Percentiles rank a stretch among this genome's conserved stretches.
Evolutionary conservation across 1,139 yeast genomes (phyloP).

Genomic region (Casaregolazyma suthepensis): DNA sequence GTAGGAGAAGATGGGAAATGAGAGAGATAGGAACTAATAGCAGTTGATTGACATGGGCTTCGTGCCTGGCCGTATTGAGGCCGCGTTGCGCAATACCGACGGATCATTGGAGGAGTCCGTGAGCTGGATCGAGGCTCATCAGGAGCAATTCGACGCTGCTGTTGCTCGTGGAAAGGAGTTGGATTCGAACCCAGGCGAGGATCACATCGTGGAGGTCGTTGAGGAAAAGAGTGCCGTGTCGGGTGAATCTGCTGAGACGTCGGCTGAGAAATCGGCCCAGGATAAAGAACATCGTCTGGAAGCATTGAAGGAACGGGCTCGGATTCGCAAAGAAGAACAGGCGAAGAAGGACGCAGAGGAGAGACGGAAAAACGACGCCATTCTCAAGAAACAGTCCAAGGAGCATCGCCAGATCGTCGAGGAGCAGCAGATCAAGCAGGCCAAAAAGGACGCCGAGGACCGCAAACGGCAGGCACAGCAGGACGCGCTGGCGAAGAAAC

Average conservation of each 20-base stretch:
- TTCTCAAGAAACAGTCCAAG: slow-evolving; percentile 30
- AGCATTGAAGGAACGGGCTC: slow-evolving; percentile 28
- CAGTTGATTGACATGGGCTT: slow-evolving; percentile 33
- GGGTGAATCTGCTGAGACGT: slow-evolving; percentile 6
- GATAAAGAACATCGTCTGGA: slow-evolving; percentile 23
- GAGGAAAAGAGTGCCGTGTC: neutral
- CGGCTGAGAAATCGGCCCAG: neutral
- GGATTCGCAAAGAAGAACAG: slow-evolving; percentile 26
- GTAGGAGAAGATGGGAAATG: neutral
- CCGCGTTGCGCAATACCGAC: slow-evolving; percentile 27
- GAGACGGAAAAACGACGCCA: slow-evolving; percentile 27
- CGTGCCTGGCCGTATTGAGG: slow-evolving; percentile 29
- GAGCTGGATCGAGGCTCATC: slow-evolving; percentile 32
- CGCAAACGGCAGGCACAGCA: slow-evolving; percentile 30
- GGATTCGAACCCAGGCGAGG: slow-evolving; percentile 4
- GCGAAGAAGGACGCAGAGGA: slow-evolving; percentile 30
- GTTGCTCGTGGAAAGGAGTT: neutral
- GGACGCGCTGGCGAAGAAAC: slow-evolving; percentile 32
- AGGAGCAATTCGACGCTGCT: slow-evolving; percentile 15
- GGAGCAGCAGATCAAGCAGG: slow-evolving; percentile 31
- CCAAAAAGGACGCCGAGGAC: slow-evolving; percentile 31
- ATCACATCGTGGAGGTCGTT: slow-evolving; percentile 9
- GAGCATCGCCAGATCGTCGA: slow-evolving; percentile 29
- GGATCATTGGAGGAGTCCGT: slow-evolving; percentile 29
- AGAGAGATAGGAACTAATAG: neutral